Conservation (phyloP, 1,284 basidiomycete species). For the Marasmius sp. region DNA sequence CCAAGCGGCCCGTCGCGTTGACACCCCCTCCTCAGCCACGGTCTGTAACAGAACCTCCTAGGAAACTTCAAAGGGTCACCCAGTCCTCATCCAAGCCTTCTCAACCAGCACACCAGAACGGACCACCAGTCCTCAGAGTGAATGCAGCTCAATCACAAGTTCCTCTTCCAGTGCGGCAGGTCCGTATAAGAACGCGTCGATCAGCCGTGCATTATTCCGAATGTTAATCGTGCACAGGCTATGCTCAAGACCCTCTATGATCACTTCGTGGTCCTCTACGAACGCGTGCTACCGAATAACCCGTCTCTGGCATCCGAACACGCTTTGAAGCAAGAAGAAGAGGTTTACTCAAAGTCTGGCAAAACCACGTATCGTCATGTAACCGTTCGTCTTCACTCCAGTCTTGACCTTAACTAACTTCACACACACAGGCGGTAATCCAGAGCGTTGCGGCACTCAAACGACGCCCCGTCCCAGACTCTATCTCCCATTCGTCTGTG, state of each 20-base stretch:
- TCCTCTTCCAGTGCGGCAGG: conserved; percentile 70
- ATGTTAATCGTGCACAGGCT: conserved; percentile 39
- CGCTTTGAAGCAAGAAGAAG: conserved; percentile 74
- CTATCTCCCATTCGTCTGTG: conserved; percentile 68
- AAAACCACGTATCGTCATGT: conserved; percentile 82
- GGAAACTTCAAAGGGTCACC: conserved; percentile 58
- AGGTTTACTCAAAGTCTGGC: conserved; percentile 68
- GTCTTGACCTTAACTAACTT: conserved; percentile 14
- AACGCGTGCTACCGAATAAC: conserved; percentile 45
- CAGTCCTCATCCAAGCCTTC: conserved; percentile 39
- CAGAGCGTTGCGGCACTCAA: conserved; percentile 72
- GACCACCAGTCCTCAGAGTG: conserved; percentile 64
- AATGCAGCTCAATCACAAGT: conserved; percentile 66
- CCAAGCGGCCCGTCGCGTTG: conserved; percentile 34
- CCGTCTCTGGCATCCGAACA: conserved; percentile 69
- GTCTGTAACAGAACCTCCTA: conserved; percentile 46
- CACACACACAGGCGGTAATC: conserved; percentile 61
- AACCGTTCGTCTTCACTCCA: conserved; percentile 20
- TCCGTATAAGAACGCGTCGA: conserved; percentile 23
- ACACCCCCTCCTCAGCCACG: conserved; percentile 22
- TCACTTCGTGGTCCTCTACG: conserved; percentile 68
- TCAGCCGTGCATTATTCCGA: neutral
- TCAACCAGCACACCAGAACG: conserved; percentile 26
- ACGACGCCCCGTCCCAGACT: conserved; percentile 64
- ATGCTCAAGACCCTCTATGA: conserved; percentile 74